phyloP scores from a whole-genome alignment of 257 asterid genomes.

The Solanum acaule region DNA sequence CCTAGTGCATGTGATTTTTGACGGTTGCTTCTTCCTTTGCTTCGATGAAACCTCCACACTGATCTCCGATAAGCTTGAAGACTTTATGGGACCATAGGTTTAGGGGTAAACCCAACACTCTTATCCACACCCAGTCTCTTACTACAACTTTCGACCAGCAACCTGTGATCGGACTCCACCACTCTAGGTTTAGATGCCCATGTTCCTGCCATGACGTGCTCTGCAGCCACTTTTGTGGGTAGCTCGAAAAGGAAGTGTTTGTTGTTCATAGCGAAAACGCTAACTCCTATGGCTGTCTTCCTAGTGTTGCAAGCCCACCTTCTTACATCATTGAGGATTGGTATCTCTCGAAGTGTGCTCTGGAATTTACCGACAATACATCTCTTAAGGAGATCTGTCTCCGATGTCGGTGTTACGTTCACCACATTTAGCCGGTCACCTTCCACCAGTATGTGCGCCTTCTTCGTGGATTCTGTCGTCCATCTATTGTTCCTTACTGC shows the following conservation, averaged over 20 bases:
- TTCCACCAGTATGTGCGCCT: neutral
- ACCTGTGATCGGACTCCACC: neutral
- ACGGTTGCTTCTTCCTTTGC: neutral
- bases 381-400: neutral
- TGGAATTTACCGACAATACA: neutral
- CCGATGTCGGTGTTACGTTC: neutral
- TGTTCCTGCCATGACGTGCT: neutral
- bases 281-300: neutral
- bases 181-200: neutral
- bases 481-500: no score
- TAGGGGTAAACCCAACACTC: neutral
- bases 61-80: neutral
- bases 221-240: neutral
- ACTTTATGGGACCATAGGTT: neutral
- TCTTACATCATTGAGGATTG: neutral
- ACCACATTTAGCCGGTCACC: neutral
- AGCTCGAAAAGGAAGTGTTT: neutral
- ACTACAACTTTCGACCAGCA: neutral
- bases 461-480: neutral
- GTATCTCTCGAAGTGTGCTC: neutral
- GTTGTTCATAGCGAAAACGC: neutral
- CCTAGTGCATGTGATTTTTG: neutral
- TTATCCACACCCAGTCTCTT: neutral
- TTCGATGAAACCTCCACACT: neutral
- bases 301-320: neutral